Base-by-base conservation (phyloP, 805 yeast species). In the Candida maltosa region DNA sequence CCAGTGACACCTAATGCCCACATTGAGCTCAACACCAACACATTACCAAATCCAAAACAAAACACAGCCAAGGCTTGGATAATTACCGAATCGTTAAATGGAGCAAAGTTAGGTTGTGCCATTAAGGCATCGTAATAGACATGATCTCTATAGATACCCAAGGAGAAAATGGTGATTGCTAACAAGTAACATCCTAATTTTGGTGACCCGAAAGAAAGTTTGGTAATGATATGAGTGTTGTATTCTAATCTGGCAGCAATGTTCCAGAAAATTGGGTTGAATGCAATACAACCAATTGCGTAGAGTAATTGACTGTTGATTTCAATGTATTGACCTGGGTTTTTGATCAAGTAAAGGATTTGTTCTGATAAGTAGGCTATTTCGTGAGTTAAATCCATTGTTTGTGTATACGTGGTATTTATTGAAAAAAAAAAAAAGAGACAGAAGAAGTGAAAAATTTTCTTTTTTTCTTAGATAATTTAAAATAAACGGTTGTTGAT, bases 221-320 rank as follows among this genome's bases (percentile, higher is more conserved):
- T 87, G 15, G 97, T 86, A 36, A 91, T 62, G 35, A 83, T 50
- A 46, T 84, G 83, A 11, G 86, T 78, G 40, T 77, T 76, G 70
- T 87, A 87, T 56, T 93, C 97, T 18, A 76, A 51, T 48, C 97
- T 75, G 5, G 98, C 98, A 16, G 77, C 94, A 39, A 83, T 73
- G 58, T 93, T 93, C 98, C 98, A 93, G 56, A 89, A 91, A 21
- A 85, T 75, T 12, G 98, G 98, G 58, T 93, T 93, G 75, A 93
- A 89, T 11, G 81, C 79, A 48, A 93, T 84, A 20, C 84, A 75
- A 6, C 69, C 73, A 19, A 86, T 55, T 4, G 91, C 76, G 39
- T 39, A 58, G 23, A 42, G 34, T 35, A 61, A 42, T 35, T 48
- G 42, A 19, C 44, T 30, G 26, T 52, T 46, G 27, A 51, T 37